Evolutionary conservation across 768 basidiomycete genomes (phyloP), one percentile per base, ranked within the genome.

Genomic region (Suillus sp.): DNA sequence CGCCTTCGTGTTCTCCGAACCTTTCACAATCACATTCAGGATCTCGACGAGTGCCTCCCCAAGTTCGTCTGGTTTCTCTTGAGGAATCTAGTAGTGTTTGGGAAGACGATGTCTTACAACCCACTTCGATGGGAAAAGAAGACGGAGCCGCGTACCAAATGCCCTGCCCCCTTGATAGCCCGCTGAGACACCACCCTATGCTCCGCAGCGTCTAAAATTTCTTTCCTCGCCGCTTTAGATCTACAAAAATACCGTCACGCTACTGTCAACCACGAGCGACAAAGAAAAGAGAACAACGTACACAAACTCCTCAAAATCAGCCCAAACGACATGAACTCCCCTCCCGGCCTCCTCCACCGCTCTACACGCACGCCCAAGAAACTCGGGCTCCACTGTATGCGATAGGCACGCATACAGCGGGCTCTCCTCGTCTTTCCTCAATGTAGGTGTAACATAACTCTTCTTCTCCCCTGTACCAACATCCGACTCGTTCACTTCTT

Each of bases 351-450:
- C 6, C 60, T 66, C 45, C 43, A 74, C 65, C 16, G 58, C 35
- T 11, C 22, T 25, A 27, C 74, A 73, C 45, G 67, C 35, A 4
- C 32, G n/a, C 16, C 68, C 67, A 27, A 75, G 66, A 54, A 73
- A 68, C 1, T 56, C 45, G 8, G 73, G 68, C 6, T 70, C 65
- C 27, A 75, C 43, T 22, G 73, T 76, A 48, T 75, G 75, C 16
- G 66, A 65, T 27, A 58, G 16, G 62, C 72, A 73, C 2, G 60
- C 20, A 53, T 75, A 75, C 55, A 75, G 50, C 0, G 59, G 38
- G 5, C 75, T 63, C 53, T 75, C 74, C n/a, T 75, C 75, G 22
- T 76, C 71, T 27, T 70, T 75, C 62, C 70, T 74, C 35, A 72
- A 3, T 4, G 48, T 69, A 8, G 74, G 64, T 4, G 68, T 73